A percentile compares a stretch with the other conserved stretches of the same genome.
phyloP scores from a whole-genome alignment of 441 rosid genomes.

The Populus hybrid region DNA sequence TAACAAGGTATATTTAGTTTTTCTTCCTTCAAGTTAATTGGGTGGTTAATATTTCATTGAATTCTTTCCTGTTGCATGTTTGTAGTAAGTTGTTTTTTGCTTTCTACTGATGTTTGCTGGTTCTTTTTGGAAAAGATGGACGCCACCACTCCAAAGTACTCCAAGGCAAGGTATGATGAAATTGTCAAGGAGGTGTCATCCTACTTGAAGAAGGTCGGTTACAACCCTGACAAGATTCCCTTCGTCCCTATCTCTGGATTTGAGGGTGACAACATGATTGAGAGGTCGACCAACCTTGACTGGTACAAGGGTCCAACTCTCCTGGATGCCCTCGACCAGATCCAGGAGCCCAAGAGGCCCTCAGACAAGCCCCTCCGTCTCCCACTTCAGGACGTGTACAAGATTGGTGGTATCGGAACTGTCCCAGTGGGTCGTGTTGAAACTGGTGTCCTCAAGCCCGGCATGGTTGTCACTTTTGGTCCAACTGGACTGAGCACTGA shows the following conservation, averaged over 20 bases:
- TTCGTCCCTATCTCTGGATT: conserved; percentile 77
- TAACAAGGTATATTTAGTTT: conserved; percentile 41
- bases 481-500: conserved; percentile 62
- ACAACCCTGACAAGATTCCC: conserved; percentile 68
- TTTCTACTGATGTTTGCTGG: conserved; percentile 1
- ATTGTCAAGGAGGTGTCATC: conserved; percentile 69
- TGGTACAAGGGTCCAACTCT: conserved; percentile 85
- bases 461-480: conserved; percentile 60
- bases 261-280: conserved; percentile 81
- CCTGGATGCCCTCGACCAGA: conserved; percentile 64
- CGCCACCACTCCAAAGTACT: conserved; percentile 72
- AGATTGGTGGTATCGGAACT: conserved; percentile 74
- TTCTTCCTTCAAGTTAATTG: neutral
- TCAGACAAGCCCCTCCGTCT: conserved; percentile 81
- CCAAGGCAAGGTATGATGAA: conserved; percentile 62
- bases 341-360: conserved; percentile 74
- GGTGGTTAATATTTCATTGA: no score
- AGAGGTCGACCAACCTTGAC: conserved; percentile 68
- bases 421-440: conserved; percentile 66
- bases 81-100: neutral
- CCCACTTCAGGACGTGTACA: conserved; percentile 78
- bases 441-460: conserved; percentile 54
- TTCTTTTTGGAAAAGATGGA: conserved; percentile 45
- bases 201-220: conserved; percentile 66
- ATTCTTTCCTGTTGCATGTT: no score